Evolutionary conservation across 495 filamentous ascomycete species (phyloP).

Genomic region (Pseudoneurospora amorphoporcata): DNA sequence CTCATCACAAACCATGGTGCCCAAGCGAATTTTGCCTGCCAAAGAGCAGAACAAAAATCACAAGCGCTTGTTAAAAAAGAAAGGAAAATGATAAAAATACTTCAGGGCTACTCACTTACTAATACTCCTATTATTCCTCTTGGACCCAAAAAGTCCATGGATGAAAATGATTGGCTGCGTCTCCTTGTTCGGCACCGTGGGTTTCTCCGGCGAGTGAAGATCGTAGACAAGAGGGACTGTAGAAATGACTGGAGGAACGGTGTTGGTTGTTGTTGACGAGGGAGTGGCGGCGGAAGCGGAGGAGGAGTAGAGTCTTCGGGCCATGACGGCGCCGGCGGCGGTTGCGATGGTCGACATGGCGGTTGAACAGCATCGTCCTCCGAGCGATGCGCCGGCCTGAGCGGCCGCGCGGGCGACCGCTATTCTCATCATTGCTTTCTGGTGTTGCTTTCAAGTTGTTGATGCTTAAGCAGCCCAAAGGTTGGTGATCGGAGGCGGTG

Average conservation of each 20-base stretch:
- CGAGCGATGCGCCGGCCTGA: not conserved
- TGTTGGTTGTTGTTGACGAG: not conserved
- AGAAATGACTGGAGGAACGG: not conserved
- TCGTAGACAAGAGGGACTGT: slow-evolving; percentile 48
- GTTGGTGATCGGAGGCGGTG: no score
- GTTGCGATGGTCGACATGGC: not conserved
- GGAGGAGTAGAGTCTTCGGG: not conserved
- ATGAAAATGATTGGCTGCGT: slow-evolving; percentile 73
- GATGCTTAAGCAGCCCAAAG: not conserved
- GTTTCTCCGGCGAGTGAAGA: slow-evolving; percentile 43
- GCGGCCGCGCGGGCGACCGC: not conserved
- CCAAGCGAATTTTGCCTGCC: not conserved
- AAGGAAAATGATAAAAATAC: no score
- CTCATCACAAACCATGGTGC: not conserved
- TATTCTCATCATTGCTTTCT: not conserved
- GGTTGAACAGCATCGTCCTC: not conserved
- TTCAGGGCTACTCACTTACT: slow-evolving; percentile 65
- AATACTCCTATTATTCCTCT: slow-evolving; percentile 90
- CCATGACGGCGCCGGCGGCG: not conserved
- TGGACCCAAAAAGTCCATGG: slow-evolving; percentile 92
- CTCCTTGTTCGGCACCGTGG: slow-evolving; percentile 19
- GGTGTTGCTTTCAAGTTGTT: not conserved
- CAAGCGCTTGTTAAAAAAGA: not conserved
- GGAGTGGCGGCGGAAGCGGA: not conserved
- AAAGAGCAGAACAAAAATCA: not conserved